Evolutionary conservation across 1,284 basidiomycete genomes (phyloP), one percentile per base, ranked within the genome.

Genomic region (Waitea zeae): DNA sequence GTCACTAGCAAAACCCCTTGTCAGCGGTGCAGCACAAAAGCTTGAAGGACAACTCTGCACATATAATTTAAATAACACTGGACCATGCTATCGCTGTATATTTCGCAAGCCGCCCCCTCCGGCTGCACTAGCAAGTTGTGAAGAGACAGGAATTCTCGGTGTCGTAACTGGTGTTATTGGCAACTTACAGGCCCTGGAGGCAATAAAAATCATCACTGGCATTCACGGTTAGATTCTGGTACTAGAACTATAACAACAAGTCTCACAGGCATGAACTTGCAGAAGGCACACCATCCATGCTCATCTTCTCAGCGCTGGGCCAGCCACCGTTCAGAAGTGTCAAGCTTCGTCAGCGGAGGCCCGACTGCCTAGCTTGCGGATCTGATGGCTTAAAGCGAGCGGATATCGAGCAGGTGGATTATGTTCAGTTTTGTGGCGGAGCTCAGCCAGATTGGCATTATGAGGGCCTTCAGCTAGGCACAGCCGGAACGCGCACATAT

Each of bases 81-180:
- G 90, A 1, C 90, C 92, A 0, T 99, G 95, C 54, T 96, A 96
- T 55, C 68, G 95, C 3, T 98, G 95, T 49, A 57, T 98, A 18
- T 97, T 93, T 54, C 92, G 93, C 0, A 65, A 60, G 32, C 71
- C 80, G 3, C 72, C 77, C 12, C 64, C 61, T 28, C 70, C 71
- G 39, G 64, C 63, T 26, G 59, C 68, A 2, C 6, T 15, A 6
- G 80, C 79, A 4, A 75, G 75, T 11, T 98, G 95, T 46, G 86
- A 83, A 44, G 92, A 97, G 49, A 68, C 80, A 11, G 95, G 95
- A 2, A 82, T 99, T 2, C 59, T 97, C 29, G 93, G 93, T 1
- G 73, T 69, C 0, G 80, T 96, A 1, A 90, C 88, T 1, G 95
- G 95, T 0, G 62, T 90, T 14, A 83, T 98, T 17, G 95, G 95